phyloP scores from a whole-genome alignment of 139 green algal genomes.

The Mychonastes homosphaera region DNA sequence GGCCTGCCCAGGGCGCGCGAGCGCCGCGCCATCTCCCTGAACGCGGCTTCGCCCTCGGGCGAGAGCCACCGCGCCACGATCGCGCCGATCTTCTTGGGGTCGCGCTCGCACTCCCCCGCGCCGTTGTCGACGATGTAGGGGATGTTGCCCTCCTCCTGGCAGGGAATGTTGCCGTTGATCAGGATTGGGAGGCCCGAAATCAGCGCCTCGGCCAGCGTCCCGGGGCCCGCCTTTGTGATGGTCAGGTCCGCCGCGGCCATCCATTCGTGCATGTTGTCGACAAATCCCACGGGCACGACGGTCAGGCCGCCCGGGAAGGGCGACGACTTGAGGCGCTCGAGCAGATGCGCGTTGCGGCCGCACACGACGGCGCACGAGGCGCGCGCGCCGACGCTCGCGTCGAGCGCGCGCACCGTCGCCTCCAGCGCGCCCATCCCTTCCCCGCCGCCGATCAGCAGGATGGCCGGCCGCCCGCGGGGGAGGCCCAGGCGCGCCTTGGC shows the following conservation, averaged over 20 bases:
- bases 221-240: slow-evolving; percentile 84
- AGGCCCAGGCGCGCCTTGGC: slow-evolving; percentile 26
- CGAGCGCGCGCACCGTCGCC: slow-evolving; percentile 71
- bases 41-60: slow-evolving; percentile 15
- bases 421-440: slow-evolving; percentile 95
- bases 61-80: slow-evolving; percentile 61
- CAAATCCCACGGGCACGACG: slow-evolving; percentile 59
- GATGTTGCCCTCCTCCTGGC: slow-evolving; percentile 96
- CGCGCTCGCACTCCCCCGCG: slow-evolving; percentile 61
- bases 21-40: slow-evolving; percentile 40
- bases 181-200: slow-evolving; percentile 90
- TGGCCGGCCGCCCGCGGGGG: slow-evolving; percentile 32
- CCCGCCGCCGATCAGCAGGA: slow-evolving; percentile 78
- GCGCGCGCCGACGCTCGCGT: slow-evolving; percentile 16
- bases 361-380: slow-evolving; percentile 86
- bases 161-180: slow-evolving; percentile 91
- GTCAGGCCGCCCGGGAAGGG: slow-evolving; percentile 34
- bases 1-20: slow-evolving; percentile 46
- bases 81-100: slow-evolving; percentile 56
- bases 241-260: slow-evolving; percentile 82
- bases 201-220: slow-evolving; percentile 94
- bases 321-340: slow-evolving; percentile 38
- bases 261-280: slow-evolving; percentile 83
- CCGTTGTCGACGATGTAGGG: slow-evolving; percentile 82
- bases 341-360: slow-evolving; percentile 80